Conservation (phyloP, 2,329 filamentous ascomycete species). For the Claviceps arundinis region DNA sequence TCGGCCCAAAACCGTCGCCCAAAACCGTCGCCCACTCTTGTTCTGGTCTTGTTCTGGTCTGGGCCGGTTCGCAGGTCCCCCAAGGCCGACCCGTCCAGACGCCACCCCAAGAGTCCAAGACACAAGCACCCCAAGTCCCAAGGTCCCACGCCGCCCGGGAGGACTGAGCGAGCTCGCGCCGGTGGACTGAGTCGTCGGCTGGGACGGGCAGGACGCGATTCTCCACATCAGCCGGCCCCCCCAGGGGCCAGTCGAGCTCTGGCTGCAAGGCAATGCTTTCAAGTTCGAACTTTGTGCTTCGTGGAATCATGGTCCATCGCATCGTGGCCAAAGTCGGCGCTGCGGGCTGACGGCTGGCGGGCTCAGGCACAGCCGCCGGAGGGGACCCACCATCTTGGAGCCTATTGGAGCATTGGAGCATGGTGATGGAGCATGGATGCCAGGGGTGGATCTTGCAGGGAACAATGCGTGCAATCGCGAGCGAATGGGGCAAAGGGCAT, state of each 20-base stretch:
- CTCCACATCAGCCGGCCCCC: neutral
- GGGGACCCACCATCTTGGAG: neutral
- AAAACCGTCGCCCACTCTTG: too few relatives aligned
- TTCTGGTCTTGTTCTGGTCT: too few relatives aligned
- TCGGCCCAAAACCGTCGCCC: neutral
- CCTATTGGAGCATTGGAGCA: too few relatives aligned
- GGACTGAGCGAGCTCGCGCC: slow-evolving; percentile 2
- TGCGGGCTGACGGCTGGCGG: neutral
- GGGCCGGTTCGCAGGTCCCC: too few relatives aligned
- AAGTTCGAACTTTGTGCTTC: neutral
- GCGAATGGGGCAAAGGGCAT: neutral
- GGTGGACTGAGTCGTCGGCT: neutral
- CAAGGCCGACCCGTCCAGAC: neutral
- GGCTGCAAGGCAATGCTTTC: neutral
- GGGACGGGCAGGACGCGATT: neutral
- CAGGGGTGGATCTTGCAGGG: neutral
- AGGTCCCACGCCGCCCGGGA: neutral
- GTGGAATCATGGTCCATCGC: neutral
- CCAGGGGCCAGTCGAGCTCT: neutral
- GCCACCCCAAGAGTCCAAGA: neutral
- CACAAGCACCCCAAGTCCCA: neutral
- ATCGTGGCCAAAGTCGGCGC: neutral
- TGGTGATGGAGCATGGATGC: neutral
- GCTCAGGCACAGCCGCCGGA: slow-evolving; percentile 1
- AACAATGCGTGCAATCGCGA: neutral